Base-by-base conservation (phyloP, 805 yeast species). In the Candida adriatica region DNA sequence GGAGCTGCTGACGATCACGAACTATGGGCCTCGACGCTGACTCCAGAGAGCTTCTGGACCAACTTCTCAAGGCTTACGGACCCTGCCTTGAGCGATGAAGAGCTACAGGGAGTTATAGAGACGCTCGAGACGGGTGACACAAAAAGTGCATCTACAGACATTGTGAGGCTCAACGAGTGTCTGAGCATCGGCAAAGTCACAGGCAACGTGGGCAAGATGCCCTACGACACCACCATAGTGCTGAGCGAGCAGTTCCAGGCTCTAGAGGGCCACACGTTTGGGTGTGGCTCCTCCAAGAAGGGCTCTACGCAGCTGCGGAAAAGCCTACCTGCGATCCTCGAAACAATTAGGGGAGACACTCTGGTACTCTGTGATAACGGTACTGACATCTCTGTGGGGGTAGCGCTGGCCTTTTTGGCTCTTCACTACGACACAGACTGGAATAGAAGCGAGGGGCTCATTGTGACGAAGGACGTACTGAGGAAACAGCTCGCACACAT, bases 1-100 rank as follows among this genome's bases (percentile, higher is more conserved):
- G 96, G 96, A 2, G 92, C 95, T 0, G 96, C 92, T 0, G 96
- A 87, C 54, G 96, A 88, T 47, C 95, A 87, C 51, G 96, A 87
- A 47, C 60, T 79, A 8, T 87, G 96, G 96, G 70, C 79, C 0
- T 61, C 68, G 5, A 59, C 65, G 0, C 53, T 85, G 18, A 67
- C 64, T 2, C 75, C 88, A 0, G 44, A 46, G 0, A 29, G 71
- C 17, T 70, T 81, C 29, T 85, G 94, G 94, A 31, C 48, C 4
- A 48, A 69, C 36, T 30, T 51, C 3, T 54, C 50, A 0, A 13
- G 11, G 4, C 46, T 70, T 13, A 39, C 48, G 2, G 55, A 60
- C 29, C 28, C 32, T 7, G 29, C 32, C 4, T 31, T 47, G 4
- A 34, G 59, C 10, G 69, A 63, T 11, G 42, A 44, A 2, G 61